Evolutionary conservation across 164 flowering plant species (phyloP).

Genomic region (Litsea cubeba): DNA sequence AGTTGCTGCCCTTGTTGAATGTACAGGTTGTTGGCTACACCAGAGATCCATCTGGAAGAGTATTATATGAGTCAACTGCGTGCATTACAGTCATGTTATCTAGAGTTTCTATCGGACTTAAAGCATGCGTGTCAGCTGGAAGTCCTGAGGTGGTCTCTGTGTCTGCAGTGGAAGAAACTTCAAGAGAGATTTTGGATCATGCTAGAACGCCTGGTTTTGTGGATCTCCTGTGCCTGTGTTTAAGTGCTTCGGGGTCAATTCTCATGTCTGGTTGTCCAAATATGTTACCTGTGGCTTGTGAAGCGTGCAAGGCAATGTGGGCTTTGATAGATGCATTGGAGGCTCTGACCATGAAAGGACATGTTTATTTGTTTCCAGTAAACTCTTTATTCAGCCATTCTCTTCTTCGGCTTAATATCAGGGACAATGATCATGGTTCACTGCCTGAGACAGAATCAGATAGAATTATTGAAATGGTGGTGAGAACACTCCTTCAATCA

Average conservation of each 20-base stretch:
- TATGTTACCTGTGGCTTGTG: constrained; percentile 75
- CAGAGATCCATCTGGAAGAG: constrained; percentile 61
- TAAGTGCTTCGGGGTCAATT: constrained; percentile 66
- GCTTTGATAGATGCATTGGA: constrained; percentile 66
- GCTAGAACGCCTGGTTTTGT: constrained; percentile 57
- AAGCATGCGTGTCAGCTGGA: constrained; percentile 25
- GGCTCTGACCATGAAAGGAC: constrained; percentile 34
- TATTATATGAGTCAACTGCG: constrained; percentile 59
- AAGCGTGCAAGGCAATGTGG: constrained; percentile 88
- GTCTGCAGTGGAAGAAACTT: constrained; percentile 27
- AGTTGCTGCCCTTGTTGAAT: constrained; percentile 5
- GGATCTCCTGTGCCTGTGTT: constrained; percentile 53
- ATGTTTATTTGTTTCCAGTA: constrained; percentile 53
- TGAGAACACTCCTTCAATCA: constrained; percentile 57
- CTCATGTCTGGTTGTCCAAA: constrained; percentile 68
- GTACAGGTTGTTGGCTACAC: constrained; percentile 48
- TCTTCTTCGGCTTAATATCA: constrained; percentile 38
- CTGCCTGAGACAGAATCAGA: constrained; percentile 41
- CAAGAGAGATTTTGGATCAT: constrained; percentile 56
- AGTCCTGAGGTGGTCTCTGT: constrained; percentile 29
- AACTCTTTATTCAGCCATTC: constrained; percentile 41
- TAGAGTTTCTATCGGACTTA: constrained; percentile 48
- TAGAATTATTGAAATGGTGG: constrained; percentile 50
- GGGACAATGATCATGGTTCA: constrained; percentile 33
- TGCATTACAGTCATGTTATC: constrained; percentile 60